Base-by-base conservation (phyloP, 768 basidiomycete genomes). In the Cyclocybe aegerita region DNA sequence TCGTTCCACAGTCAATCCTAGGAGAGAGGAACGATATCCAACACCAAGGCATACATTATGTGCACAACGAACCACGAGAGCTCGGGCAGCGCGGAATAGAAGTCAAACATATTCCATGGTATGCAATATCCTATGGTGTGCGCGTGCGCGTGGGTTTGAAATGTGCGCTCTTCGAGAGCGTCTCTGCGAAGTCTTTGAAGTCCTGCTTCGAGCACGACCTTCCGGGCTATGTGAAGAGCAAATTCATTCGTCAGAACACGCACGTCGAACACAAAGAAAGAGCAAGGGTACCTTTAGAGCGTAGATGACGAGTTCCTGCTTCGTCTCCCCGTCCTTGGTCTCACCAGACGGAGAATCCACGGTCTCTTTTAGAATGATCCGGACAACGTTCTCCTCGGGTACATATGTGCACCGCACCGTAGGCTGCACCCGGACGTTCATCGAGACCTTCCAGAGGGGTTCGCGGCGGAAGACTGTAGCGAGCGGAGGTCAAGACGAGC, bases 391-490 rank as follows among this genome's bases (percentile, higher is more conserved):
- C 50, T 86, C 84, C 34, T 76, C 73, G 14, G 70, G 66, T 50
- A 85, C 80, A 60, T 75, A 85, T 15, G 78, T 73, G 54, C 82
- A 85, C 38, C 82, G 77, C 38, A 86, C 72, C 7, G 79, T 65
- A 7, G 81, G 70, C 39, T 70, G 70, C 44, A 88, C 60, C 16
- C 78, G 77, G 38, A 84, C 69, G 59, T 85, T 86, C 82, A 86
- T 82, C 0, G 85, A 80, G 0, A 86, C 81, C 58, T 87, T 81
- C 73, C 82, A 81, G 29, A 88, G 65, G 0, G 84, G 86, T 54
- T 87, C 86, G 4, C 86, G 81, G 6, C 85, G 80, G 67, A 88
- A 86, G 10, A 87, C 86, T 86, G 17, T 41, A 14, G 38, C 43
- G 16, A 16, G 54, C 43, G 15, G 12, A 42, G 40, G 36, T 30